Base-by-base conservation (phyloP, 2,329 filamentous ascomycete species). In the Shiraia bambusicola region DNA sequence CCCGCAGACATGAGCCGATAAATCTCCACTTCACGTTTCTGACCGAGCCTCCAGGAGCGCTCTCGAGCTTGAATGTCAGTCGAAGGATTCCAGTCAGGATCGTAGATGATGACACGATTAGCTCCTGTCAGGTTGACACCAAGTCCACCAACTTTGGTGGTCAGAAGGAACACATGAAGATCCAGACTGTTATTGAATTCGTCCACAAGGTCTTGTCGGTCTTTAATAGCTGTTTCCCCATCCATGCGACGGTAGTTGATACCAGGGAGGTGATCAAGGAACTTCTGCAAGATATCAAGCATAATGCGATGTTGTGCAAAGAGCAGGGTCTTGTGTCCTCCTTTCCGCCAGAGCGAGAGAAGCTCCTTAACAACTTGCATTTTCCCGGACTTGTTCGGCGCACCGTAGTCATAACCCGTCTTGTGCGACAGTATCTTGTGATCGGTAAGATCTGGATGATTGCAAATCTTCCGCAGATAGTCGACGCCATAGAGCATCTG, bases 21-120 rank as follows among this genome's bases (percentile, higher is more conserved):
- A 15, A 98, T 95, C 4, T 89, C 91, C 19, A 98, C 93, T 34
- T 95, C 89, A 39, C 87, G 85, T 68, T 94, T 96, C 71, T 98
- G 93, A 0, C 93, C 93, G 2, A 98, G 74, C 42, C 93, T 83
- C 93, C 93, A 98, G 5, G 94, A 93, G 59, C 93, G 82, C 69
- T 98, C 93, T 34, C 93, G 84, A 12, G 93, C 93, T 71, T 98
- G 93, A 17, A 96, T 77, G 62, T 98, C 93, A 0, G 92, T 97
- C 0, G 92, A 96, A 2, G 92, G 93, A 59, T 97, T 97, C 93
- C 93, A 98, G 65, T 98, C 93, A 0, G 93, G 94, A 60, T 98
- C 94, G 62, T 93, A 98, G 40, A 98, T 97, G 62, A 98, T 95
- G 50, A 98, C 92, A 25, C 93, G 83, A 63, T 95, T 88, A 4